Percentiles rank a stretch among this genome's conserved stretches.
Evolutionary conservation across 208 protist genomes (phyloP).

Genomic region (Porcisia deanei): DNA sequence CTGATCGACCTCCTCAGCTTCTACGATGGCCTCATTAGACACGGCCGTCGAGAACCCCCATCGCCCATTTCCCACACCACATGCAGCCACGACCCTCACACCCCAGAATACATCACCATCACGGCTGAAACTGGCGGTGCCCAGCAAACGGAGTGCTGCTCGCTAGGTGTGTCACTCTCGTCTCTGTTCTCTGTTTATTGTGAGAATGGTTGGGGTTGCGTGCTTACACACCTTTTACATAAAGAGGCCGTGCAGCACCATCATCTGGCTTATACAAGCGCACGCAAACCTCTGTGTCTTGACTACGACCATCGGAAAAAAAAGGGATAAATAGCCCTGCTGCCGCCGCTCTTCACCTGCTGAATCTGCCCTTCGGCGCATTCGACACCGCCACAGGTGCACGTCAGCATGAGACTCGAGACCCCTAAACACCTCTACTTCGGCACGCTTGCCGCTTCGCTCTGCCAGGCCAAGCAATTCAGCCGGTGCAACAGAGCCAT

Average conservation of each 20-base stretch:
- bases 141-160: too few relatives aligned
- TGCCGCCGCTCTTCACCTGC: conserved; percentile 12
- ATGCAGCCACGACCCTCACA: too few relatives aligned
- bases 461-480: neutral
- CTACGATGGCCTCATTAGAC: conserved; percentile 23
- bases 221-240: too few relatives aligned
- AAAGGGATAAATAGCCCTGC: conserved; percentile 24
- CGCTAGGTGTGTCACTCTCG: neutral
- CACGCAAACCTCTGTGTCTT: conserved; percentile 38
- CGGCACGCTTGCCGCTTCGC: neutral
- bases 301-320: conserved; percentile 44
- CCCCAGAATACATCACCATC: too few relatives aligned
- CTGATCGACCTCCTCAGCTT: conserved; percentile 47
- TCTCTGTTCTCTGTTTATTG: too few relatives aligned
- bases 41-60: too few relatives aligned
- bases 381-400: conserved; percentile 6
- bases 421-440: too few relatives aligned
- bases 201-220: too few relatives aligned
- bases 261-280: conserved; percentile 54
- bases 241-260: conserved; percentile 13
- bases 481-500: conserved; percentile 4
- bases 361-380: conserved; percentile 27
- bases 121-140: too few relatives aligned
- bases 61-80: too few relatives aligned
- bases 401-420: neutral